Evolutionary conservation across 345 rosid genomes (phyloP).

Genomic region (Rhodamnia argentea): DNA sequence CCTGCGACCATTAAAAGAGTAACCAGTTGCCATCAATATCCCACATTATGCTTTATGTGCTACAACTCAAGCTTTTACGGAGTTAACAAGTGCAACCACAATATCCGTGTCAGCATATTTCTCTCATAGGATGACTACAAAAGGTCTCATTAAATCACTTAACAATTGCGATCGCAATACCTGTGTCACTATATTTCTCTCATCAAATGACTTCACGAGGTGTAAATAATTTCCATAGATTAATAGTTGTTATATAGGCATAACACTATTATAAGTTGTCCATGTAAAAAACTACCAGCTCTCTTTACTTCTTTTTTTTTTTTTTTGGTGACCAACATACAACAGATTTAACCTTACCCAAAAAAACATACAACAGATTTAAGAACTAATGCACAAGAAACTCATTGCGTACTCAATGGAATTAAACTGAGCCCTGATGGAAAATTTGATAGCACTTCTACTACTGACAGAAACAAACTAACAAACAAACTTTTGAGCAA

Average conservation of each 20-base stretch:
- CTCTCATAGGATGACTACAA: background rate
- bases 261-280: background rate
- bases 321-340: background rate
- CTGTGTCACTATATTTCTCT: background rate
- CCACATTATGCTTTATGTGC: background rate
- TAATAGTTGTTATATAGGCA: background rate
- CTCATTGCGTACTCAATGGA: background rate
- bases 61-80: background rate
- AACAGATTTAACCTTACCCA: background rate
- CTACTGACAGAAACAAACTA: background rate
- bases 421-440: background rate
- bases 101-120: background rate
- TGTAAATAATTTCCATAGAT: background rate
- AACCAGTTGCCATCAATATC: background rate
- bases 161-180: background rate
- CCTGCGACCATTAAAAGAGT: slow-evolving; percentile 27
- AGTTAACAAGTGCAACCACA: background rate
- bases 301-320: background rate
- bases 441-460: background rate
- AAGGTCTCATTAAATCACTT: background rate
- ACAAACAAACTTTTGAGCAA: background rate
- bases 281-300: background rate
- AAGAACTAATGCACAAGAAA: background rate
- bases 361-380: background rate
- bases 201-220: background rate